A percentile compares a stretch with the other conserved stretches of the same genome.
These are phyloP conservation scores for Potentilla sterilis DNA, from an alignment of 306 rosid genomes.

Conservation along the genomic window DNA sequence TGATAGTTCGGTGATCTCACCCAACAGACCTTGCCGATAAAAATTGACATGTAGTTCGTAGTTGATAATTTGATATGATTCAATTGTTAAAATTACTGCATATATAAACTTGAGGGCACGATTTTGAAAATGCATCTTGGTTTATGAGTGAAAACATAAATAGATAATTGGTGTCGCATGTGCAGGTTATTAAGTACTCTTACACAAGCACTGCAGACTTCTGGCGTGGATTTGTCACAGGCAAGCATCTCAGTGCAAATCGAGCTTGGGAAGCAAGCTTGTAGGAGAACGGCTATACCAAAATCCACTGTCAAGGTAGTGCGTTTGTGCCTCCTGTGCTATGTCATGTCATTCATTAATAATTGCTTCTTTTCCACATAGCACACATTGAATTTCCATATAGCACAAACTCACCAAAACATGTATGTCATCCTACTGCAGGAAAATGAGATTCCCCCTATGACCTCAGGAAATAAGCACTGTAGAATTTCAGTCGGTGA, in stretches of 20 bases:
- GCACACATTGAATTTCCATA: background rate
- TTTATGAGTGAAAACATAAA: constrained; percentile 12
- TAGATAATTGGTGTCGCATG: constrained; percentile 12
- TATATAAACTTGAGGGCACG: background rate
- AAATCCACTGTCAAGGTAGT: constrained; percentile 54
- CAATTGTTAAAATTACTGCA: no score
- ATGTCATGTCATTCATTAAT: background rate
- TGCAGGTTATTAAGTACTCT: constrained; percentile 81
- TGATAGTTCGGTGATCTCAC: background rate
- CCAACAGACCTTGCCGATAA: constrained; percentile 1
- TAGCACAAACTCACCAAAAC: constrained; percentile 21
- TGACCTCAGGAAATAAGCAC: constrained; percentile 47
- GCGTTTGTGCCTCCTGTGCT: background rate
- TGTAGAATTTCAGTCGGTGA: constrained; percentile 45
- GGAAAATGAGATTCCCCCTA: constrained; percentile 51
- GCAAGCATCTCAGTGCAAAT: constrained; percentile 94
- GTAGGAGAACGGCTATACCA: constrained; percentile 36
- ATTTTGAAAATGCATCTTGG: constrained; percentile 17
- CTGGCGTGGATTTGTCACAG: constrained; percentile 96
- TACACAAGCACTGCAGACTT: constrained; percentile 81
- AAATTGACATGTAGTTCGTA: background rate
- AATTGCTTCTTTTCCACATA: background rate
- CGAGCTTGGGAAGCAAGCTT: constrained; percentile 74
- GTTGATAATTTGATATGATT: background rate
- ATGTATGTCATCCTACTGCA: constrained; percentile 32